phyloP scores from a whole-genome alignment of 2,329 filamentous ascomycete species.

The Microcyclospora pomicola region DNA sequence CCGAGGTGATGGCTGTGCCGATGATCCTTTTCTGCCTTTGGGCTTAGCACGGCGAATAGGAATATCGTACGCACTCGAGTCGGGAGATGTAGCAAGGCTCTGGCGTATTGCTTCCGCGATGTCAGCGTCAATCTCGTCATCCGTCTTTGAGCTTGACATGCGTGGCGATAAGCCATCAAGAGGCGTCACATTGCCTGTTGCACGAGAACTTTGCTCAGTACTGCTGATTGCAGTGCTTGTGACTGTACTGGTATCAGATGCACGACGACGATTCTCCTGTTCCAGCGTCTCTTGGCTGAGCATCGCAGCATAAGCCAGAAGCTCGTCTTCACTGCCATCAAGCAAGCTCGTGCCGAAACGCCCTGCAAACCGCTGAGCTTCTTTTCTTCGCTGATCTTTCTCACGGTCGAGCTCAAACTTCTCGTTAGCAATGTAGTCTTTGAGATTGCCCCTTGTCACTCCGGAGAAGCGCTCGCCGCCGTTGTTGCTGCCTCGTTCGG shows the following conservation, averaged over 20 bases:
- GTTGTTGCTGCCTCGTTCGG: slow-evolving; percentile 49
- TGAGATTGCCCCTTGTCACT: slow-evolving; percentile 55
- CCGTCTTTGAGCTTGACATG: slow-evolving; percentile 21
- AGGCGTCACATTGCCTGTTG: slow-evolving; percentile 15
- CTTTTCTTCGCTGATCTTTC: slow-evolving; percentile 50
- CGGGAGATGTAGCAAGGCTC: slow-evolving; percentile 23
- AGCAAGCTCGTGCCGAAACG: slow-evolving; percentile 74
- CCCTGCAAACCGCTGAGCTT: slow-evolving; percentile 55
- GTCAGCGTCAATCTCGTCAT: slow-evolving; percentile 42
- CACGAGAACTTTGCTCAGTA: slow-evolving; percentile 19
- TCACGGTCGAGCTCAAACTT: slow-evolving; percentile 65
- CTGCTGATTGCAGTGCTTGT: slow-evolving; percentile 27
- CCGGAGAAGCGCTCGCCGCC: slow-evolving; percentile 44
- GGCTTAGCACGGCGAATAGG: slow-evolving; percentile 32
- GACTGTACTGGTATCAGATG: slow-evolving; percentile 28
- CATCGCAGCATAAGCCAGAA: slow-evolving; percentile 48
- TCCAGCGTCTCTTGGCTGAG: slow-evolving; percentile 46
- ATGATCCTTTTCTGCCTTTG: slow-evolving; percentile 17
- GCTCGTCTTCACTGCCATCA: slow-evolving; percentile 45
- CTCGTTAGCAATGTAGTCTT: slow-evolving; percentile 78
- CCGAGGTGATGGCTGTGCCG: slow-evolving; percentile 11
- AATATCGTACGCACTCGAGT: slow-evolving; percentile 26
- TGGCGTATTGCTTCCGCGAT: slow-evolving; percentile 50
- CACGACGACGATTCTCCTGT: slow-evolving; percentile 34
- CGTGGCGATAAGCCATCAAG: slow-evolving; percentile 11